Base-by-base conservation (phyloP, 2,329 filamentous ascomycete species). In the Rhynchosporium graminicola region DNA sequence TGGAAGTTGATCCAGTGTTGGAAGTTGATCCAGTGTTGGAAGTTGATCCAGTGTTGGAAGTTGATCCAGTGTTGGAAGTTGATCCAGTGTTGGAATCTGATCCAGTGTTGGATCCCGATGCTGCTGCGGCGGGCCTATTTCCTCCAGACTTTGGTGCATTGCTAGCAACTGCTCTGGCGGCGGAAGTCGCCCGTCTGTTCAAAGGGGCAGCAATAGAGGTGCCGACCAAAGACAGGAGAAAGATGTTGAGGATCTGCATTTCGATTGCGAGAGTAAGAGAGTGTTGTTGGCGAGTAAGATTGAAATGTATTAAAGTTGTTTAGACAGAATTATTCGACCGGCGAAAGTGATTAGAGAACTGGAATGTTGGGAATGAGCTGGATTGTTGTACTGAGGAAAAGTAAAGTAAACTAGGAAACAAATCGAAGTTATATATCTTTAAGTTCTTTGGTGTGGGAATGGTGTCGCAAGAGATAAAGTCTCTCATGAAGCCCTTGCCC, bases 291-390 rank as follows among this genome's bases (percentile, higher is more conserved):
- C 43, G 36, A 52, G 31, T 36, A 52, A 38, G 13, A 26, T 52
- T 9, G 33, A 54, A 28, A 38, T 26, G 20, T 28, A 54, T 54
- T 54, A 54, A 20, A 28, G 13, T 20, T 20, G 28, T 40, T 54
- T 54, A 54, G 20, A 54, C 3, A 42, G 36, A 42, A 40, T 33
- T 26, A 29, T 54, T 54, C 51, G 51, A 54, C 51, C 51, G 51
- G 51, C 51, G 51, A 54, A 54, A 40, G 51, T 40, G 51, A 54
- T 54, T 40, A 54, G n/a, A 54, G 51, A 42, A 54, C 1, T 54
- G n/a, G 36, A 42, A 7, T 54, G 51, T 28, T 54, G 51, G 51
- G 33, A 54, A 28, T 54, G 51, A 54, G 51, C 51, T 54, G 51
- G 51, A 54, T 40, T 40, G 33, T 54, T 54, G 51, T 54, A 54